Conservation (phyloP, 345 rosid species). For the Aquilaria sinensis region DNA sequence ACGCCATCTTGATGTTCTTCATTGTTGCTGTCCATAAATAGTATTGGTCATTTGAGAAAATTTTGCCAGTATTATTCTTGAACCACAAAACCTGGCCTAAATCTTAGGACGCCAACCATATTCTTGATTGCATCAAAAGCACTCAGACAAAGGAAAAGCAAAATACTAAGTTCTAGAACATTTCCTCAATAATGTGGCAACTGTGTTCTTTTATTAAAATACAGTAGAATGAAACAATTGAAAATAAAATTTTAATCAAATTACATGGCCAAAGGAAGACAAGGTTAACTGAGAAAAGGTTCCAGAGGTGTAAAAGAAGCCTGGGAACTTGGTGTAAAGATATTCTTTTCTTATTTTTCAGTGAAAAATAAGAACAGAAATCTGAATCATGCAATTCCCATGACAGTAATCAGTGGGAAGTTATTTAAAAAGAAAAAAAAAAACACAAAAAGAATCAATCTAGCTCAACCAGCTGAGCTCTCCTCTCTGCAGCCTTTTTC, state of each 20-base stretch:
- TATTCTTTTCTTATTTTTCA: neutral
- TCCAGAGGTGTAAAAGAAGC: too few species aligned
- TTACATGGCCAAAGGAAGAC: neutral
- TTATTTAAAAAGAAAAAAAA: neutral
- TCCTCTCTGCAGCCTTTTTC: conserved; percentile 89
- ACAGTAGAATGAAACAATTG: conserved; percentile 1
- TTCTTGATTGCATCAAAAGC: too few species aligned
- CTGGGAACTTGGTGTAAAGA: neutral
- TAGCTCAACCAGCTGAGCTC: conserved; percentile 81
- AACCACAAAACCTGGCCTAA: neutral
- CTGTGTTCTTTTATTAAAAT: too few species aligned
- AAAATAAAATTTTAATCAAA: neutral
- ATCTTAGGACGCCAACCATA: too few species aligned
- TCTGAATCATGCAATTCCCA: neutral
- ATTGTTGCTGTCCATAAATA: conserved; percentile 3
- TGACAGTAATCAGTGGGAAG: too few species aligned
- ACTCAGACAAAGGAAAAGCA: too few species aligned
- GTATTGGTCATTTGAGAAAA: conserved; percentile 7
- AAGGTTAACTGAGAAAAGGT: neutral
- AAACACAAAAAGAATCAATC: conserved; percentile 26
- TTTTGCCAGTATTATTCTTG: neutral
- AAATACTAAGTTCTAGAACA: too few species aligned
- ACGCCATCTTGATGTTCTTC: conserved; percentile 5
- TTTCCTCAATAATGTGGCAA: too few species aligned
- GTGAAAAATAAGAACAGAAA: conserved; percentile 2